Base-by-base conservation (phyloP, 192 early-diverging fungal genomes). In the Lobulomyces angularis region DNA sequence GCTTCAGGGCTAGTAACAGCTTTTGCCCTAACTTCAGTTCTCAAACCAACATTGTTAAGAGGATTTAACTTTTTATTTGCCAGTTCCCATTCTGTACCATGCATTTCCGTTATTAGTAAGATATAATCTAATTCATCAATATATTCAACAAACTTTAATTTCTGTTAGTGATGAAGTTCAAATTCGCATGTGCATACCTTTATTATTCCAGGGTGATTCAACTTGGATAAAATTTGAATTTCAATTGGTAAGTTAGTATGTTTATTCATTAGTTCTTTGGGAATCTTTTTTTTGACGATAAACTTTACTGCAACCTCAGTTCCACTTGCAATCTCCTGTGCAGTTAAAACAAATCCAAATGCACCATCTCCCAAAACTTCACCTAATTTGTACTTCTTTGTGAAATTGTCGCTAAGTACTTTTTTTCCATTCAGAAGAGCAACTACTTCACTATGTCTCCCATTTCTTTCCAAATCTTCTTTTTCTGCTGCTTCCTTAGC, bases 231-330 rank as follows among this genome's bases (percentile, higher is more conserved):
- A n/a, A 58, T 59, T 19, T 17, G 18, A 27, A 69, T 51, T 49
- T 69, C 67, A 12, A 41, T 23, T 2, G 67, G 67, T 4, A 69
- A 17, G 4, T 21, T 17, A 12, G 46, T 16, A 19, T 41, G 29
- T 5, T 37, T 27, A 3, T 51, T 41, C 67, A 64, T 69, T 8
- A 51, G 38, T 9, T 61, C 56, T 1, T 35, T n/a, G 16, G 55
- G 47, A 37, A 69, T 64, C 35, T 69, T 69, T 17, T 51, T 20
- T 22, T 34, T 16, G 2, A 46, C 23, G 26, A 74, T 70, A 37
- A 75, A 67, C 43, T 76, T 76, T 48, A 76, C 50, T 8, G 73
- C 73, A 1, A 70, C 62, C 62, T 65, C 38, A 17, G 22, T 37
- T 40, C n/a, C 19, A 61, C 48, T 24, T 5, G 30, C 11, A 51